Conservation (phyloP, 176 grass and related monocot genomes). For the Oryza nivara region DNA sequence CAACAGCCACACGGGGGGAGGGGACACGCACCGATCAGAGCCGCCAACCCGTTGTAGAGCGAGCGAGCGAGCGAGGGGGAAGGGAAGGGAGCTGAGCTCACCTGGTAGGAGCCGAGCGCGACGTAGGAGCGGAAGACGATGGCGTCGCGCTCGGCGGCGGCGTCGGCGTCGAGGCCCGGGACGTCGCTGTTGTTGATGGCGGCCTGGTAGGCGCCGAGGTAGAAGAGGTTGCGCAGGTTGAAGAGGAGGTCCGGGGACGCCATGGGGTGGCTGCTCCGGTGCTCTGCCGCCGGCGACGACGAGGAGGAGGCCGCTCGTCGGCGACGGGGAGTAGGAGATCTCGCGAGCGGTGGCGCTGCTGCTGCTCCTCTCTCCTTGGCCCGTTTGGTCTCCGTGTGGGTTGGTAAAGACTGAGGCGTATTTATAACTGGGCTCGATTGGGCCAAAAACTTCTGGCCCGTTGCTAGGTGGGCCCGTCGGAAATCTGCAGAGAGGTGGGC, state of each 20-base stretch:
- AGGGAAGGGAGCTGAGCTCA: neutral
- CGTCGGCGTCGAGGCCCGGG: slow-evolving; percentile 63
- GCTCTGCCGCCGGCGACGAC: neutral
- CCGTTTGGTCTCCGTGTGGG: slow-evolving; percentile 12
- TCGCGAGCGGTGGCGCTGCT: neutral
- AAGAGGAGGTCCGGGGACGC: slow-evolving; percentile 85
- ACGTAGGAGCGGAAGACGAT: slow-evolving; percentile 97
- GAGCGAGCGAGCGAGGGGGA: too few relatives aligned
- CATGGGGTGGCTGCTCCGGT: slow-evolving; percentile 26
- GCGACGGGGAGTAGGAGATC: slow-evolving; percentile 36
- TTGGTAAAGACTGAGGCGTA: neutral
- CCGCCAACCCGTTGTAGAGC: too few relatives aligned
- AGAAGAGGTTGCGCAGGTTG: slow-evolving; percentile 91
- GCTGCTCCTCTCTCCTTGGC: neutral
- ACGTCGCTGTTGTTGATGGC: slow-evolving; percentile 98
- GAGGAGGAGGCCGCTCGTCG: neutral
- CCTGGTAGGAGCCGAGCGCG: slow-evolving; percentile 94
- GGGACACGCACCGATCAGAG: neutral
- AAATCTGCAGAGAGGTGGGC: too few relatives aligned
- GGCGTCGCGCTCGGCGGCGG: slow-evolving; percentile 78
- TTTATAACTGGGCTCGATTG: slow-evolving; percentile 24
- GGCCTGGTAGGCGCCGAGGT: slow-evolving; percentile 95
- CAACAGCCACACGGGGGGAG: neutral
- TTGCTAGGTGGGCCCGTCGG: too few relatives aligned
- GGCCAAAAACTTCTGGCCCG: neutral